phyloP scores from a whole-genome alignment of 164 flowering plant species.

The Litsea cubeba region DNA sequence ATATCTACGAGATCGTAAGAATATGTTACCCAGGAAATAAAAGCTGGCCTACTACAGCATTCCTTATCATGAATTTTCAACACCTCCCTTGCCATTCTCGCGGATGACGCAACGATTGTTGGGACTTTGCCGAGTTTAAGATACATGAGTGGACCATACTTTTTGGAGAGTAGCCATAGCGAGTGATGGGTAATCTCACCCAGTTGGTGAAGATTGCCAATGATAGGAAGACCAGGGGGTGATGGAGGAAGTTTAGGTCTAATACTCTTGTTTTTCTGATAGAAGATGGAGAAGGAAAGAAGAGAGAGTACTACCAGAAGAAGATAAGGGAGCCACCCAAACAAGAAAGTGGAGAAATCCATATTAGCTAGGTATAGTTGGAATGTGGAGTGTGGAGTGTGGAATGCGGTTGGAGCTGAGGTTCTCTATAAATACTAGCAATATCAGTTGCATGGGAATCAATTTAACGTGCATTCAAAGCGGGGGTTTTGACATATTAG shows the following conservation, averaged over 20 bases:
- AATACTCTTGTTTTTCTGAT: neutral
- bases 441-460: too few relatives aligned
- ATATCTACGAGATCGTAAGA: neutral
- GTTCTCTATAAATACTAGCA: too few relatives aligned
- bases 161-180: conserved; percentile 12
- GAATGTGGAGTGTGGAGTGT: neutral
- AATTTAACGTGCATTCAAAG: too few relatives aligned
- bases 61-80: conserved; percentile 2
- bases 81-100: neutral
- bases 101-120: neutral
- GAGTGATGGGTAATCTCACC: conserved; percentile 6
- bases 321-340: neutral
- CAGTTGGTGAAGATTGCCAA: neutral
- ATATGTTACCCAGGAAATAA: neutral
- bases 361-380: neutral
- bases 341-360: neutral
- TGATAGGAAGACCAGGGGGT: neutral
- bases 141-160: conserved; percentile 7
- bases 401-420: too few relatives aligned
- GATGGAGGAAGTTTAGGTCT: neutral
- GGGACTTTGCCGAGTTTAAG: neutral
- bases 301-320: neutral
- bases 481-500: too few relatives aligned
- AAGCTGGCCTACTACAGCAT: neutral
- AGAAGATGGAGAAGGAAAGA: neutral